Conservation (phyloP, 2,329 filamentous ascomycete species). For the Gaeumannomyces tritici region DNA sequence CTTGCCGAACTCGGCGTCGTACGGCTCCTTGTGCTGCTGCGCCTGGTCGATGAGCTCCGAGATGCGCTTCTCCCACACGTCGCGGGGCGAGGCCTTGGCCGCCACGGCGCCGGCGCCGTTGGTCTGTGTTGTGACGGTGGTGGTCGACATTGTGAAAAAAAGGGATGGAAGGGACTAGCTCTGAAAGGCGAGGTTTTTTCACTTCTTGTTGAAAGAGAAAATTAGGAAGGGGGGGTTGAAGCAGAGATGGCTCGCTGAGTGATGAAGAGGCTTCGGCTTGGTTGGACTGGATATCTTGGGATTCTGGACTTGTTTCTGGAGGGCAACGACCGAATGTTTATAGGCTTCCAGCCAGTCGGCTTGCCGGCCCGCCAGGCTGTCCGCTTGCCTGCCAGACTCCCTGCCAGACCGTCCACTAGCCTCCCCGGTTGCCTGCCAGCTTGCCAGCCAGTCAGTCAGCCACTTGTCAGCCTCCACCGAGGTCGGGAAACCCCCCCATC, state of each 20-base stretch:
- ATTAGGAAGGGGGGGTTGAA: neutral
- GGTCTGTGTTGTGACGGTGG: neutral
- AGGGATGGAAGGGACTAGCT: neutral
- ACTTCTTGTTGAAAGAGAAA: neutral
- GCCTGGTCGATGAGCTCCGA: constrained; percentile 2
- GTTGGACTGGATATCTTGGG: neutral
- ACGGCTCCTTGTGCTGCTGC: neutral
- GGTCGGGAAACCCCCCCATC: too few relatives aligned
- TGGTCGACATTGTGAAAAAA: neutral
- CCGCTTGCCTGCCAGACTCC: too few relatives aligned
- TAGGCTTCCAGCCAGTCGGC: neutral
- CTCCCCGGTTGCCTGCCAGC: too few relatives aligned
- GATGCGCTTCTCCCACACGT: constrained; percentile 1
- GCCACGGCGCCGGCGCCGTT: neutral
- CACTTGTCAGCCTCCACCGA: too few relatives aligned
- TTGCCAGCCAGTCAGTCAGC: too few relatives aligned
- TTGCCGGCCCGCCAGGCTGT: too few relatives aligned
- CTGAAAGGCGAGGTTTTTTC: too few relatives aligned
- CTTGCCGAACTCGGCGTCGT: neutral
- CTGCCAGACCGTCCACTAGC: too few relatives aligned
- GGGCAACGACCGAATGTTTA: neutral
- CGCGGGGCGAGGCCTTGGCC: neutral
- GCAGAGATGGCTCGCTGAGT: neutral
- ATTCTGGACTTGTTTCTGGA: neutral
- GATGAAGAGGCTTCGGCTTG: neutral